Evolutionary conservation across 192 early-diverging fungal genomes (phyloP).

Genomic region (Coemansia aciculifera): DNA sequence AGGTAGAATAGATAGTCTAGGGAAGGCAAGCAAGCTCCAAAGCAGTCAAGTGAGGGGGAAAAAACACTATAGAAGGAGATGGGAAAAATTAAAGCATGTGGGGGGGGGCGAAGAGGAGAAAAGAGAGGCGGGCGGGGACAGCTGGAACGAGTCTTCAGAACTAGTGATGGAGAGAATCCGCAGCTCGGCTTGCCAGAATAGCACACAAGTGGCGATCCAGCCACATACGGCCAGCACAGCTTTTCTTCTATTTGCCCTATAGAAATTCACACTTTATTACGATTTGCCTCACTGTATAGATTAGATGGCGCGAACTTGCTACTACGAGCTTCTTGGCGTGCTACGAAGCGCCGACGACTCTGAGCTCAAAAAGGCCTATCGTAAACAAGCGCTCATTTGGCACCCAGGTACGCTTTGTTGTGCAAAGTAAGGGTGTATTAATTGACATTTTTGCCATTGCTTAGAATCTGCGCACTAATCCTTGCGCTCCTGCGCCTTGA

Average conservation of each 20-base stretch:
- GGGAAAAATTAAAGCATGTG: background rate
- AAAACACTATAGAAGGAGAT: background rate
- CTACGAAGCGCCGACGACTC: conserved; percentile 66
- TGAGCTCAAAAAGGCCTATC: conserved; percentile 90
- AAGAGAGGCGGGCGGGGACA: background rate
- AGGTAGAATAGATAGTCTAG: background rate
- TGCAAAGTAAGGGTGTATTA: background rate
- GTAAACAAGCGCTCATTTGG: conserved; percentile 73
- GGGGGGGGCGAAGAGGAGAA: background rate
- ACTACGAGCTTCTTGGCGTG: conserved; percentile 88
- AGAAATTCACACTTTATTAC: background rate
- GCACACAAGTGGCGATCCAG: background rate
- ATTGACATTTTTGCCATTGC: background rate
- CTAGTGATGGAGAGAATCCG: background rate
- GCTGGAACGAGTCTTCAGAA: background rate
- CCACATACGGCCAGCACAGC: background rate
- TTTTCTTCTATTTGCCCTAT: background rate
- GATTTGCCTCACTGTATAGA: background rate
- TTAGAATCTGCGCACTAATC: background rate
- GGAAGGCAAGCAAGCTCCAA: background rate
- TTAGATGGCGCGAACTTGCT: conserved; percentile 68
- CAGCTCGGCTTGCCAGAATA: background rate
- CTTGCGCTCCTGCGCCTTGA: conserved; percentile 54
- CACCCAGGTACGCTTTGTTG: conserved; percentile 63
- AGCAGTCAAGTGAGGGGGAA: background rate